Conservation (phyloP, 768 basidiomycete species). For the Mycena epipterygia region DNA sequence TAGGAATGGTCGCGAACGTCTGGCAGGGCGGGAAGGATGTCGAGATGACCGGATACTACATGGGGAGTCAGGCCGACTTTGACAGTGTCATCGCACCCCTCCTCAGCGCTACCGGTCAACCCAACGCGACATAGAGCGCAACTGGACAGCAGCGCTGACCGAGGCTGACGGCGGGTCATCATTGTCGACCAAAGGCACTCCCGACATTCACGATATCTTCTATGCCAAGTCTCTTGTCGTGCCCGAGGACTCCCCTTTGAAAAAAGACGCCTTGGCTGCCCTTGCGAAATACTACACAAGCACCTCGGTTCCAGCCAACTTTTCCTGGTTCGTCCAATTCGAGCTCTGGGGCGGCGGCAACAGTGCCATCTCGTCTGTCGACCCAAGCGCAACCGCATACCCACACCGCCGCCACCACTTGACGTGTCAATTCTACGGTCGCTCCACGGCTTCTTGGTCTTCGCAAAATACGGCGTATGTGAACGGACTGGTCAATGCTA, state of each 20-base stretch:
- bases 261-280: slow-evolving; percentile 20
- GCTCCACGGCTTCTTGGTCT: not conserved
- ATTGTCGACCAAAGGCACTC: slow-evolving; percentile 6
- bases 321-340: slow-evolving; percentile 34
- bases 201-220: slow-evolving; percentile 27
- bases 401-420: slow-evolving; percentile 26
- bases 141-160: slow-evolving; percentile 19
- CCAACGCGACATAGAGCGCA: slow-evolving; percentile 12
- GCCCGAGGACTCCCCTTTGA: slow-evolving; percentile 25
- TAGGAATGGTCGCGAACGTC: slow-evolving; percentile 25
- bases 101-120: not conserved
- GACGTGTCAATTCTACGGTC: slow-evolving; percentile 30
- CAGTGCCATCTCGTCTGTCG: slow-evolving; percentile 28
- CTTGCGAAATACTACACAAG: not conserved
- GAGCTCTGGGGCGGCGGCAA: slow-evolving; percentile 32
- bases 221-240: slow-evolving; percentile 32
- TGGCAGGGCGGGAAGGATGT: slow-evolving; percentile 11
- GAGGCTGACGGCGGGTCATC: not conserved
- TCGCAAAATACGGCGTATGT: slow-evolving; percentile 14
- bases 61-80: slow-evolving; percentile 7
- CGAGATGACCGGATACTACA: slow-evolving; percentile 22
- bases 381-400: slow-evolving; percentile 17
- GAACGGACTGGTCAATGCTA: slow-evolving; percentile 15
- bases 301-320: not conserved
- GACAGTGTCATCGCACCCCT: not conserved